Conservation (phyloP, 2,329 filamentous ascomycete genomes). For the Catunica adiposa region DNA sequence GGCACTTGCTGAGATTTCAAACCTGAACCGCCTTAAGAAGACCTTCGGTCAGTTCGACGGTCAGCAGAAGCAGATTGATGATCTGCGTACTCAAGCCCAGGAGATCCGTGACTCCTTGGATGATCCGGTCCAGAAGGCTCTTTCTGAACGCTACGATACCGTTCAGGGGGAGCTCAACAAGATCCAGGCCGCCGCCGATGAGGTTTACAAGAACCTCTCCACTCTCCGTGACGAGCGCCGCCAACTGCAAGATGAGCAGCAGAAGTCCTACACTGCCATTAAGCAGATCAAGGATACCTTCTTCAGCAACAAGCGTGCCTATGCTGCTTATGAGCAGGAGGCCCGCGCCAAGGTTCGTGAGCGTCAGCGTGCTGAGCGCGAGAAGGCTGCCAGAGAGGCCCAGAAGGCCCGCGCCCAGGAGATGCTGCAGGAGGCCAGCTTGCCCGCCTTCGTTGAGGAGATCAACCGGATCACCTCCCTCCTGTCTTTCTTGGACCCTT, state of each 20-base stretch:
- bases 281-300: slow-evolving; percentile 82
- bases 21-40: slow-evolving; percentile 77
- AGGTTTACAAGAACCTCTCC: slow-evolving; percentile 76
- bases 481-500: slow-evolving; percentile 81
- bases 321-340: slow-evolving; percentile 67
- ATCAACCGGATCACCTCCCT: slow-evolving; percentile 78
- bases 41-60: slow-evolving; percentile 74
- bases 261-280: slow-evolving; percentile 68
- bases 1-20: slow-evolving; percentile 66
- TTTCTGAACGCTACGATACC: slow-evolving; percentile 71
- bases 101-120: slow-evolving; percentile 78
- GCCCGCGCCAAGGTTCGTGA: slow-evolving; percentile 60
- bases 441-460: slow-evolving; percentile 81
- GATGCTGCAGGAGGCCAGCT: slow-evolving; percentile 64
- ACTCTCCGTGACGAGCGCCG: slow-evolving; percentile 69
- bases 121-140: slow-evolving; percentile 75
- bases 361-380: slow-evolving; percentile 65
- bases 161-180: slow-evolving; percentile 76
- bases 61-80: slow-evolving; percentile 75
- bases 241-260: slow-evolving; percentile 69
- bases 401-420: slow-evolving; percentile 61
- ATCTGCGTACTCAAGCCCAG: slow-evolving; percentile 72
- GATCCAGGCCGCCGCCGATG: slow-evolving; percentile 85
- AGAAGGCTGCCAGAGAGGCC: slow-evolving; percentile 52
- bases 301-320: slow-evolving; percentile 68